phyloP scores from a whole-genome alignment of 2,329 filamentous ascomycete species.

The Aspergillus vadensis region DNA sequence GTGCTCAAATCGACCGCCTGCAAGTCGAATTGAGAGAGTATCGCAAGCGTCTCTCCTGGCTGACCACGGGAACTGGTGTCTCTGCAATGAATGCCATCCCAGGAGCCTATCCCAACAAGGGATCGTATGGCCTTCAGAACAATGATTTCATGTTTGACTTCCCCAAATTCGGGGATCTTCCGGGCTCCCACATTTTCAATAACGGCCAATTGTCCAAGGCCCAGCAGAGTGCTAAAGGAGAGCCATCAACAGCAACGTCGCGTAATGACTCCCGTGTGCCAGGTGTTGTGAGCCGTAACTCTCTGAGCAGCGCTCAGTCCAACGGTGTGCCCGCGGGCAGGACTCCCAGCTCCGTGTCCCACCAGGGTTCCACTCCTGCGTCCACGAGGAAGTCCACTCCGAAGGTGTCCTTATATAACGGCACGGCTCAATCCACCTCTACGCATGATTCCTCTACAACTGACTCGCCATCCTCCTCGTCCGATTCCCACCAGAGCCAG shows the following conservation, averaged over 20 bases:
- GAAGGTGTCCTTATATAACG: constrained; percentile 22
- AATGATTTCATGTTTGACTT: constrained; percentile 95
- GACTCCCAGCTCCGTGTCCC: constrained; percentile 4
- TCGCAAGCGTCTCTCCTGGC: constrained; percentile 76
- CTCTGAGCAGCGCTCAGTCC: constrained; percentile 17
- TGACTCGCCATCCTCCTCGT: constrained; percentile 52
- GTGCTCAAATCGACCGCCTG: constrained; percentile 85
- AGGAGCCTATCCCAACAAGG: constrained; percentile 43
- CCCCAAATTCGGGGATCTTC: constrained; percentile 82
- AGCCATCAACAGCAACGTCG: constrained; percentile 24
- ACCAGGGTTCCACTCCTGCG: constrained; percentile 21
- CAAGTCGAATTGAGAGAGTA: constrained; percentile 86
- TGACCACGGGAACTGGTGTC: constrained; percentile 49
- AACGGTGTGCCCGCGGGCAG: constrained; percentile 4
- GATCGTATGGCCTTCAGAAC: constrained; percentile 64
- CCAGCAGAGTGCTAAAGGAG: constrained; percentile 33
- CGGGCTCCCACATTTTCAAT: constrained; percentile 56
- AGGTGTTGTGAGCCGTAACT: constrained; percentile 34
- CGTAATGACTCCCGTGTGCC: constrained; percentile 27
- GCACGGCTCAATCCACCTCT: constrained; percentile 22
- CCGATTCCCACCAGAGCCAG: constrained; percentile 49
- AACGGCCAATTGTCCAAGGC: constrained; percentile 44
- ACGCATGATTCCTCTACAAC: constrained; percentile 42
- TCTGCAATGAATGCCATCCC: constrained; percentile 54
- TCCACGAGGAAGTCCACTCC: constrained; percentile 9